Percentiles rank a stretch among this genome's conserved stretches.
Conservation (phyloP, 2,329 filamentous ascomycete species). For the Ceratocystis cacaofunesta region DNA sequence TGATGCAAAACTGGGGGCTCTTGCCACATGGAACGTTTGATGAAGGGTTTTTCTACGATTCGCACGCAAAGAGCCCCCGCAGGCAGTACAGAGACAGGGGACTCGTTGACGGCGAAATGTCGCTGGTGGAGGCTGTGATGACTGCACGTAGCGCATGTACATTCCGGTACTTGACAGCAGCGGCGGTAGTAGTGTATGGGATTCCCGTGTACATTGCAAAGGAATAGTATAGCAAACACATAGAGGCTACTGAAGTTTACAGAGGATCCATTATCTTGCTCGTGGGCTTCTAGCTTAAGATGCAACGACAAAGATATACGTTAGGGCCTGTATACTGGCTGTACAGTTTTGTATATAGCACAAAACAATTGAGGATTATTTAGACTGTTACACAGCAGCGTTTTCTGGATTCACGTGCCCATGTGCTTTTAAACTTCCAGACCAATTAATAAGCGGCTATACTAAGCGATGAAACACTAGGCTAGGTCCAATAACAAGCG, state of each 20-base stretch:
- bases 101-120: slow-evolving; percentile 28
- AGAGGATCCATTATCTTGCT: not conserved
- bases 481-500: not conserved
- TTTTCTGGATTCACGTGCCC: not conserved
- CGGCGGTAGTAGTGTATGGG: slow-evolving; percentile 86
- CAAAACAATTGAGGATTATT: too few species aligned
- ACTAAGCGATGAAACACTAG: not conserved
- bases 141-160: slow-evolving; percentile 64
- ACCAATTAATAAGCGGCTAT: not conserved
- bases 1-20: slow-evolving; percentile 80
- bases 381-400: not conserved
- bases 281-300: not conserved
- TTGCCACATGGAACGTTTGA: slow-evolving; percentile 35
- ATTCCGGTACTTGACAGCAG: slow-evolving; percentile 82
- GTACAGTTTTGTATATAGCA: too few species aligned
- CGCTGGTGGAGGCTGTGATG: slow-evolving; percentile 68
- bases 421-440: not conserved
- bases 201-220: slow-evolving; percentile 66
- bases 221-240: not conserved
- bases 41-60: slow-evolving; percentile 43
- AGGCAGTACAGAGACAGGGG: slow-evolving; percentile 44
- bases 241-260: not conserved
- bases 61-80: slow-evolving; percentile 62
- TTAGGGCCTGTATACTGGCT: not conserved
- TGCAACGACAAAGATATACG: not conserved